A percentile compares a stretch with the other conserved stretches of the same genome.
phyloP scores from a whole-genome alignment of 148 eudicot genomes.

The Nepenthes gracilis region DNA sequence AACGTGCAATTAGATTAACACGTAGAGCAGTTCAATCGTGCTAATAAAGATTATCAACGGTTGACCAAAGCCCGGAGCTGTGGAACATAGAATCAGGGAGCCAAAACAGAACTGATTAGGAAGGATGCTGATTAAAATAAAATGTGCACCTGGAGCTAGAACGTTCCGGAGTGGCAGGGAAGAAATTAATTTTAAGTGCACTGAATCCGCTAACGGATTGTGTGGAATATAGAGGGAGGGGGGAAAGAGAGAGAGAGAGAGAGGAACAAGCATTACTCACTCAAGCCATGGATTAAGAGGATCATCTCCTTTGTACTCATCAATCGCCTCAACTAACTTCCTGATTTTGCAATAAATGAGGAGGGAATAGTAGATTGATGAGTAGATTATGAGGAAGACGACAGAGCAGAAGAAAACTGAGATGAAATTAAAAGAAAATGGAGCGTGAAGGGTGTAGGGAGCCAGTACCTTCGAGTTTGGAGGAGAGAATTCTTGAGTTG shows the following conservation, averaged over 20 bases:
- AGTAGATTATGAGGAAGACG: neutral
- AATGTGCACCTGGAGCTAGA: too few species aligned
- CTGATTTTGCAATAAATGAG: constrained; percentile 18
- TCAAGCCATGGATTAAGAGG: constrained; percentile 89
- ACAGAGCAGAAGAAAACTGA: neutral
- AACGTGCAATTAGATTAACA: neutral
- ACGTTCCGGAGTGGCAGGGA: too few species aligned
- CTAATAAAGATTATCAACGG: neutral
- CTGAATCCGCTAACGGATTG: too few species aligned
- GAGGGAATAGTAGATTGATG: neutral
- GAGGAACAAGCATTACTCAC: constrained; percentile 19
- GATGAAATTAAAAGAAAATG: neutral
- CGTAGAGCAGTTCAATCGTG: neutral
- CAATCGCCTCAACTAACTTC: constrained; percentile 59
- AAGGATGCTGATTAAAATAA: too few species aligned
- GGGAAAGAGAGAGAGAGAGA: too few species aligned
- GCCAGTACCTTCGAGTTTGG: constrained; percentile 36
- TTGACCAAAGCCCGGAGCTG: too few species aligned
- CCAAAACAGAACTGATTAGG: too few species aligned
- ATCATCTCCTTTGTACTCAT: constrained; percentile 72
- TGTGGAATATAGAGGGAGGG: too few species aligned
- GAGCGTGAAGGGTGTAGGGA: neutral
- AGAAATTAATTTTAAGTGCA: too few species aligned
- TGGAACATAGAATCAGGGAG: too few species aligned
- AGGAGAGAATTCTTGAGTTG: constrained; percentile 48